Evolutionary conservation across 2,329 filamentous ascomycete species (phyloP).

Genomic region (Neonectria sp.): DNA sequence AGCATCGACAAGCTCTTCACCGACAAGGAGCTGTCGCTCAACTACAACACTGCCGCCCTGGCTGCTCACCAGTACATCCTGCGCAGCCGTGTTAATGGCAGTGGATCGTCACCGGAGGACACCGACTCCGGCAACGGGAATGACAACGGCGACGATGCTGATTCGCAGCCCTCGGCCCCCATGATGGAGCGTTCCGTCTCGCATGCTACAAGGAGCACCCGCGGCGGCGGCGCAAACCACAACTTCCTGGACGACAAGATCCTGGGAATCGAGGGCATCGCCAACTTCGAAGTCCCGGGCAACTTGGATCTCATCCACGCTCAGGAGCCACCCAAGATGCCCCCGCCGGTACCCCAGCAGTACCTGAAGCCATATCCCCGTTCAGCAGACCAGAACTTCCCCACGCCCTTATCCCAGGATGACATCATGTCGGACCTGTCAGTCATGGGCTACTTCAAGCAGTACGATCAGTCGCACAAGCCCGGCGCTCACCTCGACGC

Average conservation of each 20-base stretch:
- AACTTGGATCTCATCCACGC: slow-evolving; percentile 71
- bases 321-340: slow-evolving; percentile 71
- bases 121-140: slow-evolving; percentile 69
- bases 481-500: slow-evolving; percentile 70
- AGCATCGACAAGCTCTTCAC: slow-evolving; percentile 80
- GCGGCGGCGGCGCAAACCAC: slow-evolving; percentile 66
- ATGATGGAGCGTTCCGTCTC: slow-evolving; percentile 76
- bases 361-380: slow-evolving; percentile 72
- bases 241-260: slow-evolving; percentile 72
- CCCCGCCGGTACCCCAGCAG: slow-evolving; percentile 69
- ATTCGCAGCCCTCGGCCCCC: slow-evolving; percentile 64
- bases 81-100: slow-evolving; percentile 69
- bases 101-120: slow-evolving; percentile 65
- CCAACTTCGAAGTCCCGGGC: slow-evolving; percentile 71
- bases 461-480: slow-evolving; percentile 69
- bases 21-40: slow-evolving; percentile 77
- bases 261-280: slow-evolving; percentile 72
- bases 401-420: slow-evolving; percentile 64
- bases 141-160: slow-evolving; percentile 64
- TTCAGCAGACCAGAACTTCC: slow-evolving; percentile 70
- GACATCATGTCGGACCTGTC: slow-evolving; percentile 70
- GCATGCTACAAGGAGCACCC: slow-evolving; percentile 75
- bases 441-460: slow-evolving; percentile 71
- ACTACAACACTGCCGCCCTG: slow-evolving; percentile 74
- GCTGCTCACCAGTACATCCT: slow-evolving; percentile 75